phyloP scores from a whole-genome alignment of 192 early-diverging fungal species.

The Coemansia sp. region DNA sequence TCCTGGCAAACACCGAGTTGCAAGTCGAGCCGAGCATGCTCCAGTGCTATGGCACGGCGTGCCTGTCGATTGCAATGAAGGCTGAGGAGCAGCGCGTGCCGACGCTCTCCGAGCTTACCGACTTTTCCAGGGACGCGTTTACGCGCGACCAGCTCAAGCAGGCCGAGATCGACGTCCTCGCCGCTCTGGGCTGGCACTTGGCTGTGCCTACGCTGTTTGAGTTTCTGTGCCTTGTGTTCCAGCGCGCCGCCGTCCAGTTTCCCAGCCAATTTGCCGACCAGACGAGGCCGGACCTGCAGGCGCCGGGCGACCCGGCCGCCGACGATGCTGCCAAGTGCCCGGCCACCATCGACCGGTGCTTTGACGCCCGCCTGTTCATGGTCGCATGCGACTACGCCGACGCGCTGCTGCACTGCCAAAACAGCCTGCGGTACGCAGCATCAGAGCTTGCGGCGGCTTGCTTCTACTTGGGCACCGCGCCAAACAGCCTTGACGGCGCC shows the following conservation, averaged over 20 bases:
- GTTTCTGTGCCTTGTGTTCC: constrained; percentile 45
- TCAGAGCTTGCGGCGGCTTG: constrained; percentile 53
- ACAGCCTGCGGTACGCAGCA: constrained; percentile 23
- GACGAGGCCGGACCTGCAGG: neutral
- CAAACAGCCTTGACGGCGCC: constrained; percentile 27
- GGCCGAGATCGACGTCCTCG: constrained; percentile 53
- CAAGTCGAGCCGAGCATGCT: constrained; percentile 46
- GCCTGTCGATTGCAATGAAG: constrained; percentile 59
- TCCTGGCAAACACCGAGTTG: constrained; percentile 27
- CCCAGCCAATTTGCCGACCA: constrained; percentile 35
- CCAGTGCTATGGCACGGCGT: constrained; percentile 58
- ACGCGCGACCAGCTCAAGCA: constrained; percentile 44
- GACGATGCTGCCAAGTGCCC: constrained; percentile 8
- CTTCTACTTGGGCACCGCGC: constrained; percentile 45
- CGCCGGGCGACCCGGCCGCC: neutral
- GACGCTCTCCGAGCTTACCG: constrained; percentile 47
- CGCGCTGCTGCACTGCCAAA: constrained; percentile 43
- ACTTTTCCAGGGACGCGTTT: constrained; percentile 55
- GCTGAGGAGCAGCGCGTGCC: constrained; percentile 55
- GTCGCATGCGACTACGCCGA: constrained; percentile 49
- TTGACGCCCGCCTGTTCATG: constrained; percentile 26
- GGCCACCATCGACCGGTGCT: constrained; percentile 30
- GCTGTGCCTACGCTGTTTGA: constrained; percentile 52
- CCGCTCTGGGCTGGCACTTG: constrained; percentile 48
- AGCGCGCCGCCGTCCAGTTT: constrained; percentile 42